A percentile compares a stretch with the other conserved stretches of the same genome.
These are phyloP conservation scores for Odontarrhena argentea DNA, from an alignment of 345 rosid species.

Conservation along the genomic window DNA sequence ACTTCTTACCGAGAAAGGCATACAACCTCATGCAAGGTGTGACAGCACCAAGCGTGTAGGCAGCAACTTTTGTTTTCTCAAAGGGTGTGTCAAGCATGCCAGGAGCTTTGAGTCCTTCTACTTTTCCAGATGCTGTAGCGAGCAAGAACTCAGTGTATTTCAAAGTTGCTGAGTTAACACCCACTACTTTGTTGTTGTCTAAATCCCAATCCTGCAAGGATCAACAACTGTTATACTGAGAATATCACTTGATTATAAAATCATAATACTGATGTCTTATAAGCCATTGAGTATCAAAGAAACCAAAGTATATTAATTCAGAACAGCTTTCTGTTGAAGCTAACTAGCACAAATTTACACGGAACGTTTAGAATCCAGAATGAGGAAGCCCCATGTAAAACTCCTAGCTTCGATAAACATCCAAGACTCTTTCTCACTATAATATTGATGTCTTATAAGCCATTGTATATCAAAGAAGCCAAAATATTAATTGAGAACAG, in stretches of 20 bases:
- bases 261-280: neutral
- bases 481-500: neutral
- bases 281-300: constrained; percentile 6
- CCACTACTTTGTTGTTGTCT: constrained; percentile 57
- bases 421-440: constrained; percentile 7
- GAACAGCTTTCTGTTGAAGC: constrained; percentile 2
- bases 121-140: constrained; percentile 95
- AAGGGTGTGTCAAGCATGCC: constrained; percentile 96
- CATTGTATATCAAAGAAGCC: constrained; percentile 8
- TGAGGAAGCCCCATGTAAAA: constrained; percentile 8
- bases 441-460: neutral
- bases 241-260: constrained; percentile 11
- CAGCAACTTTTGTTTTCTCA: constrained; percentile 95
- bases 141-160: constrained; percentile 84
- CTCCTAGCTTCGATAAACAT: neutral
- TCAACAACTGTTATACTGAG: constrained; percentile 12
- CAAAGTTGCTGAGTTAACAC: constrained; percentile 63
- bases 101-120: constrained; percentile 89
- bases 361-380: neutral
- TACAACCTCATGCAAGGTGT: constrained; percentile 95
- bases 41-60: constrained; percentile 94
- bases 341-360: constrained; percentile 2
- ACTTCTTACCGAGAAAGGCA: constrained; percentile 79
- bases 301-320: neutral
- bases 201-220: constrained; percentile 79